Percentiles rank a stretch among this genome's conserved stretches.
Conservation (phyloP, 768 basidiomycete species). For the Suillus sp. region DNA sequence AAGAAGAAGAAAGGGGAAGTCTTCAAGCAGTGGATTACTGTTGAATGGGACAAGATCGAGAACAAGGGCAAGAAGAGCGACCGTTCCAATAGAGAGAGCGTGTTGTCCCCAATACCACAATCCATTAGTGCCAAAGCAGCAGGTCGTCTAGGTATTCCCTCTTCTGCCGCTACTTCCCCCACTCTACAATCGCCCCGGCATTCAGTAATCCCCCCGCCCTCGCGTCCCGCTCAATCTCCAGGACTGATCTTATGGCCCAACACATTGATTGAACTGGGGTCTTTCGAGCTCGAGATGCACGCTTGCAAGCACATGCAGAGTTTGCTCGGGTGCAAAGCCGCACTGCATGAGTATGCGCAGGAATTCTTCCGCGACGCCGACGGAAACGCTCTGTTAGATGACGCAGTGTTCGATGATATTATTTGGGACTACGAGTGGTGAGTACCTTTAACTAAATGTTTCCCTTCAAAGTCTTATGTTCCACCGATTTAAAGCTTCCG, state of each 20-base stretch:
- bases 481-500: slow-evolving; percentile 52
- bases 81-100: slow-evolving; percentile 30
- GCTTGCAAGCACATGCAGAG: slow-evolving; percentile 70
- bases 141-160: slow-evolving; percentile 38
- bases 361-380: slow-evolving; percentile 34
- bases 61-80: slow-evolving; percentile 31
- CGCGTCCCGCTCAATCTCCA: slow-evolving; percentile 51
- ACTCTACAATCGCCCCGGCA: slow-evolving; percentile 1
- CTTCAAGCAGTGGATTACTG: slow-evolving; percentile 38
- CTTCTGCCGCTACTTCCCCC: slow-evolving; percentile 15
- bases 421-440: slow-evolving; percentile 42
- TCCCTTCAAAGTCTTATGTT: slow-evolving; percentile 14
- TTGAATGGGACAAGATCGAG: slow-evolving; percentile 38
- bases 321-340: slow-evolving; percentile 61
- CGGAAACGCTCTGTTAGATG: slow-evolving; percentile 23
- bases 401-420: slow-evolving; percentile 27
- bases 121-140: slow-evolving; percentile 39
- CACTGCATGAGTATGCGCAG: slow-evolving; percentile 52
- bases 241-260: slow-evolving; percentile 63
- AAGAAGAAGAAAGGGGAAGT: slow-evolving; percentile 36
- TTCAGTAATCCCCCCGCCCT: slow-evolving; percentile 16
- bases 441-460: slow-evolving; percentile 8
- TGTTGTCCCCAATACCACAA: slow-evolving; percentile 30
- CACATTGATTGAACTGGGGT: slow-evolving; percentile 58
- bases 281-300: slow-evolving; percentile 72